These are phyloP conservation scores for Albatrellus ellisii DNA, from an alignment of 768 basidiomycete species.

Conservation along the genomic window DNA sequence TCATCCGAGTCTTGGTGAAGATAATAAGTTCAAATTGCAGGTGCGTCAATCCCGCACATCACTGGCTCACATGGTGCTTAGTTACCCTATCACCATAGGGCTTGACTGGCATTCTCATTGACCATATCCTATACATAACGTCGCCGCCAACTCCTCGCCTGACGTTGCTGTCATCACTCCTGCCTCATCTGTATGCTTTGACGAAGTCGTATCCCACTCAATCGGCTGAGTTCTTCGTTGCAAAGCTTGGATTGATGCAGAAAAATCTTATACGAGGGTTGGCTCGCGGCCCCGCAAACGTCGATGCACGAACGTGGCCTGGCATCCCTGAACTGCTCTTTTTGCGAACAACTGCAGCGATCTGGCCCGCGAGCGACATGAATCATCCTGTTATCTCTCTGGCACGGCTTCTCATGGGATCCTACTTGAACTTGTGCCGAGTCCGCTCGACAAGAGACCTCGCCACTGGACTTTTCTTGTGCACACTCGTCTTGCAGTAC, in stretches of 20 bases:
- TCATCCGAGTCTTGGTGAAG: constrained; percentile 84
- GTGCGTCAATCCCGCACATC: constrained; percentile 26
- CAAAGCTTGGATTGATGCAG: constrained; percentile 82
- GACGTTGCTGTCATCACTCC: constrained; percentile 44
- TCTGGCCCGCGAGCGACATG: constrained; percentile 94
- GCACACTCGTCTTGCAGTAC: constrained; percentile 74
- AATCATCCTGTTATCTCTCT: constrained; percentile 84
- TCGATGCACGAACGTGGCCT: constrained; percentile 77
- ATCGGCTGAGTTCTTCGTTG: constrained; percentile 64
- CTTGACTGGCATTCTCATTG: constrained; percentile 68
- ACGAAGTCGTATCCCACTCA: constrained; percentile 72
- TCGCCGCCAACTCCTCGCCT: constrained; percentile 49
- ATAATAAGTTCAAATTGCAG: constrained; percentile 89
- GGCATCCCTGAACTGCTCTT: constrained; percentile 70
- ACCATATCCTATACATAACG: constrained; percentile 73
- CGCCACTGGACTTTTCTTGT: constrained; percentile 79
- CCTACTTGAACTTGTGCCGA: constrained; percentile 78
- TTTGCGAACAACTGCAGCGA: constrained; percentile 62
- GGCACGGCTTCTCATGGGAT: constrained; percentile 76
- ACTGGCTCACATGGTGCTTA: constrained; percentile 2
- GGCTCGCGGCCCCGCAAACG: constrained; percentile 45
- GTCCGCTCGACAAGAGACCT: constrained; percentile 66
- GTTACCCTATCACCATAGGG: constrained; percentile 28
- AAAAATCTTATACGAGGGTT: constrained; percentile 85
- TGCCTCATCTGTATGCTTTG: constrained; percentile 71